Percentiles rank a stretch among this genome's conserved stretches.
Conservation (phyloP, 495 filamentous ascomycete genomes). For the Thermothielavioides terrestris region DNA sequence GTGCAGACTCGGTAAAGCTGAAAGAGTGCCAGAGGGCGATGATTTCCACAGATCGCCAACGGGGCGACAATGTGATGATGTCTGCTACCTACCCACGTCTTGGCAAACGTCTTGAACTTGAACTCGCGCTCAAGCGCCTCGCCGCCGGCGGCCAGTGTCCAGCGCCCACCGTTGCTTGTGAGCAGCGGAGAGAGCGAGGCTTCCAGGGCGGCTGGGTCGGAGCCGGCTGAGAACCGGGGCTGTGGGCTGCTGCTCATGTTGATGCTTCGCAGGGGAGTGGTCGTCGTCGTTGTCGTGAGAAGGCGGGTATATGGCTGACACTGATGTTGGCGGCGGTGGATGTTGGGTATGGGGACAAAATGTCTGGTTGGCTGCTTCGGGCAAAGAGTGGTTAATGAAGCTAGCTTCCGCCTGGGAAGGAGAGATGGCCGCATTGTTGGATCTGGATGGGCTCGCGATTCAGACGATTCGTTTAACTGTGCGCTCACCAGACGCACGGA, state of each 20-base stretch:
- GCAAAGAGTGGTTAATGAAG: not conserved
- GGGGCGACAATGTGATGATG: not conserved
- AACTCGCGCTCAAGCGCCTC: constrained; percentile 50
- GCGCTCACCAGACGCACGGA: not conserved
- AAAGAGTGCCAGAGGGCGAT: too few relatives aligned
- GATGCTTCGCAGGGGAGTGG: too few relatives aligned
- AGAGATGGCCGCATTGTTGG: not conserved
- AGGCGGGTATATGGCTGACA: not conserved
- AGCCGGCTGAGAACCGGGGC: constrained; percentile 24
- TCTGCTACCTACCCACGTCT: constrained; percentile 47
- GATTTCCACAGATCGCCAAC: too few relatives aligned
- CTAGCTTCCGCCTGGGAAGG: not conserved
- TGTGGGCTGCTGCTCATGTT: not conserved
- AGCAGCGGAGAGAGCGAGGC: constrained; percentile 9
- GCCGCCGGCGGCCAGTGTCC: constrained; percentile 42
- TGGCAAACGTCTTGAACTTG: constrained; percentile 54
- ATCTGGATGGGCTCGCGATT: not conserved
- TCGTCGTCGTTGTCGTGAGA: not conserved
- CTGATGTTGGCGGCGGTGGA: not conserved
- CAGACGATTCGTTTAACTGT: not conserved
- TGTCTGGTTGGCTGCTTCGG: not conserved
- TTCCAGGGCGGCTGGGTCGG: constrained; percentile 20
- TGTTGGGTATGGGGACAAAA: not conserved
- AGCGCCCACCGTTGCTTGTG: constrained; percentile 32
- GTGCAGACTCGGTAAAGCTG: too few relatives aligned